A percentile compares a stretch with the other conserved stretches of the same genome.
These are phyloP conservation scores for Gossypium australe DNA, from an alignment of 345 rosid genomes.

Conservation along the genomic window DNA sequence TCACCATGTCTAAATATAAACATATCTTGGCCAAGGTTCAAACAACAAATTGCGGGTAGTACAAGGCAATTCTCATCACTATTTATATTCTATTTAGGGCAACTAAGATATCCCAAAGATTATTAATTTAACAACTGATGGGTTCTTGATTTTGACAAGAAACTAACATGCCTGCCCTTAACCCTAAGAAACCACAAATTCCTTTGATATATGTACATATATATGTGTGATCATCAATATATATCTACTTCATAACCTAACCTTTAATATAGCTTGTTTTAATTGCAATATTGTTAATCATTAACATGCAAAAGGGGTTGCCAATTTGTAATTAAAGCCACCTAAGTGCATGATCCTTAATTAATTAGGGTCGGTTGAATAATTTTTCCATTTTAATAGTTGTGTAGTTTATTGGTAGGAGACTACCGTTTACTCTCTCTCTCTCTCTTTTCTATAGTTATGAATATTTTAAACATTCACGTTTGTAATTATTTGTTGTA, in stretches of 20 bases:
- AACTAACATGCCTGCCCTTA: conserved; percentile 44
- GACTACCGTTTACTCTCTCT: not conserved
- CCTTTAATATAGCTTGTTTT: conserved; percentile 5
- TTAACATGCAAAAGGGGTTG: not conserved
- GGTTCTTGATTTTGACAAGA: conserved; percentile 64
- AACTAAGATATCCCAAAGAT: conserved; percentile 19
- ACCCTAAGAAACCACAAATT: conserved; percentile 13
- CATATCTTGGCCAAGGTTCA: conserved; percentile 15
- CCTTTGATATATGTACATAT: conserved; percentile 3
- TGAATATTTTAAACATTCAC: no score
- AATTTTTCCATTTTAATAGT: not conserved
- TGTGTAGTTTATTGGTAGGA: not conserved
- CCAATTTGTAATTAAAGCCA: not conserved
- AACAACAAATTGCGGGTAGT: conserved; percentile 35
- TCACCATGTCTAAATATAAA: not conserved
- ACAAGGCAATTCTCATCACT: conserved; percentile 32
- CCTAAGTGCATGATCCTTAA: not conserved
- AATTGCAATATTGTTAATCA: not conserved
- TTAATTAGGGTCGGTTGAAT: not conserved
- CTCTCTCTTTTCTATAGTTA: no score
- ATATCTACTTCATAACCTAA: not conserved
- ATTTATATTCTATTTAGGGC: conserved; percentile 21
- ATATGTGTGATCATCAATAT: not conserved
- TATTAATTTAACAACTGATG: not conserved
- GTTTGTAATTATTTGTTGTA: no score